phyloP scores from a whole-genome alignment of 805 yeast species.

The Torulaspora franciscae region DNA sequence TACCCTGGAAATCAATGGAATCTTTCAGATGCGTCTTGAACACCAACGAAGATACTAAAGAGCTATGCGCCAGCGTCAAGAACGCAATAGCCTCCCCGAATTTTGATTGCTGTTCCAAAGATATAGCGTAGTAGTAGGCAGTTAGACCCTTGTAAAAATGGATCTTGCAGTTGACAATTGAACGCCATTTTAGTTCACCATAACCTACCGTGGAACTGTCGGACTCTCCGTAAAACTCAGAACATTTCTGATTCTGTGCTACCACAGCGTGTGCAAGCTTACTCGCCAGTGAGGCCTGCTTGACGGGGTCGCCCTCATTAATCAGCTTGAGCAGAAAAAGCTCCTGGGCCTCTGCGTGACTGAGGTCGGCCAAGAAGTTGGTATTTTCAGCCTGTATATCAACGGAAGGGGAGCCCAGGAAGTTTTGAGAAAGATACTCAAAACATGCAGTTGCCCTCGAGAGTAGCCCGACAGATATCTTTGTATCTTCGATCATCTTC shows the following conservation, averaged over 20 bases:
- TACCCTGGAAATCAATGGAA: slow-evolving; percentile 32
- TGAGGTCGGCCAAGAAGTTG: slow-evolving; percentile 54
- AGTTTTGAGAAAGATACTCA: slow-evolving; percentile 67
- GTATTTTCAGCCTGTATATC: slow-evolving; percentile 71
- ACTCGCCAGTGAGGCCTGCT: slow-evolving; percentile 66
- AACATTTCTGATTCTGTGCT: slow-evolving; percentile 49
- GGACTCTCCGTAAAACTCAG: slow-evolving; percentile 40
- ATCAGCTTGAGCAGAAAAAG: slow-evolving; percentile 61
- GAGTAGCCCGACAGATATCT: slow-evolving; percentile 53
- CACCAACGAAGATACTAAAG: slow-evolving; percentile 26
- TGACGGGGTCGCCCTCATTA: slow-evolving; percentile 38
- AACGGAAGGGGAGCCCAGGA: slow-evolving; percentile 79
- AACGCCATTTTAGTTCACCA: slow-evolving; percentile 50
- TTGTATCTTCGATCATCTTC: slow-evolving; percentile 42
- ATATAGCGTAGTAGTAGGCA: slow-evolving; percentile 53
- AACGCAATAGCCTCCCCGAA: slow-evolving; percentile 75
- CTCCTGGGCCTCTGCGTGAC: slow-evolving; percentile 88
- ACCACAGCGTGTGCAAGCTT: slow-evolving; percentile 66
- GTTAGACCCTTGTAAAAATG: slow-evolving; percentile 56
- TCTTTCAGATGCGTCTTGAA: slow-evolving; percentile 36
- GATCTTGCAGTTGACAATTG: slow-evolving; percentile 47
- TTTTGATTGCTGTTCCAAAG: slow-evolving; percentile 51
- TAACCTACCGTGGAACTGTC: slow-evolving; percentile 30
- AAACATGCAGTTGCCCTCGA: slow-evolving; percentile 78
- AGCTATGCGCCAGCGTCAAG: slow-evolving; percentile 47